Percentiles rank a stretch among this genome's conserved stretches.
phyloP scores from a whole-genome alignment of 805 yeast species.

The Saccharomycodes ludwigii region DNA sequence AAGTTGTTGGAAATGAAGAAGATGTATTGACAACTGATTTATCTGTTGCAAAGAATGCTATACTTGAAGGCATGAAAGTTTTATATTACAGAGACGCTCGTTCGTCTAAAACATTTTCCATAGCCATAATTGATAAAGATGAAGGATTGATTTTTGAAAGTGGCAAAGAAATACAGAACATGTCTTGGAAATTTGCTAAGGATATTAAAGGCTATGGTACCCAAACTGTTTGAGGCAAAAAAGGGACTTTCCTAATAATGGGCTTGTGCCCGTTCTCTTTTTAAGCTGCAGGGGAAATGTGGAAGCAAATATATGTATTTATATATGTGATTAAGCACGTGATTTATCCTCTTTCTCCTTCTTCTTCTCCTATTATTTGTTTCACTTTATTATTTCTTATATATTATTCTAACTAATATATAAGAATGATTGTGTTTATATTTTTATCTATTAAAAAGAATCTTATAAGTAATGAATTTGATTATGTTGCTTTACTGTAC shows the following conservation, averaged over 20 bases:
- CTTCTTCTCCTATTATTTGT: too few relatives aligned
- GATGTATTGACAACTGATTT: conserved; percentile 61
- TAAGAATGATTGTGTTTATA: too few relatives aligned
- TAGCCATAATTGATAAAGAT: conserved; percentile 62
- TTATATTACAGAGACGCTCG: conserved; percentile 94
- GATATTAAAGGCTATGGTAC: conserved; percentile 87
- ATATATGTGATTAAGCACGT: conserved; percentile 11
- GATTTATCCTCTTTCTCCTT: conserved; percentile 4
- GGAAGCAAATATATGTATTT: too few relatives aligned
- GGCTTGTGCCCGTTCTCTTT: too few relatives aligned
- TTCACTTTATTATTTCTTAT: too few relatives aligned
- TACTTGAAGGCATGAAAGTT: conserved; percentile 84
- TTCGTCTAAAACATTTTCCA: conserved; percentile 71
- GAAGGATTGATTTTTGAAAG: conserved; percentile 54
- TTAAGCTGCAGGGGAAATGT: too few relatives aligned
- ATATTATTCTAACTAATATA: too few relatives aligned
- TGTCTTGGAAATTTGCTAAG: conserved; percentile 85
- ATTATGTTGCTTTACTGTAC: too few relatives aligned
- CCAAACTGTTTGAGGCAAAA: conserved; percentile 29
- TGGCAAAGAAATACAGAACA: conserved; percentile 53
- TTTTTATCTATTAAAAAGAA: too few relatives aligned
- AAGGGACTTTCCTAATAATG: too few relatives aligned
- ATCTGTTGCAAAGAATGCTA: conserved; percentile 63
- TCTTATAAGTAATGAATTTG: too few relatives aligned
- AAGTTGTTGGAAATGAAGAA: conserved; percentile 64